A percentile compares a stretch with the other conserved stretches of the same genome.
Conservation (phyloP, 768 basidiomycete genomes). For the Kwoniella mangroviensis region DNA sequence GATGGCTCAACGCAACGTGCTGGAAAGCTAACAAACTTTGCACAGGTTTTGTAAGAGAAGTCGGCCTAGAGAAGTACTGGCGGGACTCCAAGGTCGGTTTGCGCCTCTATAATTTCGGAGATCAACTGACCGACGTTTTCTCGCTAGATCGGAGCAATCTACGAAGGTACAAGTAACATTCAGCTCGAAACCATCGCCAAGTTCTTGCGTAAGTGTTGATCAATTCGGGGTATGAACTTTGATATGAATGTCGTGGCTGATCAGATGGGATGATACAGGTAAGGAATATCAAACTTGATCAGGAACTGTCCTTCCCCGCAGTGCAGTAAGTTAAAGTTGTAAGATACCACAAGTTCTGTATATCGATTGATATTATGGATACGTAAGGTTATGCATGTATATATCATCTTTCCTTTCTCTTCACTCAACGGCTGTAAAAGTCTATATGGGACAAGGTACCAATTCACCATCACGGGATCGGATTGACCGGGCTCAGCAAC, state of each 20-base stretch:
- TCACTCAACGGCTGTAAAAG: too few species aligned
- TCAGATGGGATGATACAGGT: neutral
- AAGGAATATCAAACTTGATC: slow-evolving; percentile 28
- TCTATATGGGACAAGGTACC: too few species aligned
- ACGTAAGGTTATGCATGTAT: slow-evolving; percentile 7
- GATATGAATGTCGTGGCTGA: neutral
- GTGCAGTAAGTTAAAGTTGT: neutral
- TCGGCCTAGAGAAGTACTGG: slow-evolving; percentile 81
- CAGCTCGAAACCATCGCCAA: slow-evolving; percentile 95
- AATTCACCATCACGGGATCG: too few species aligned
- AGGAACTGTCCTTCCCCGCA: neutral
- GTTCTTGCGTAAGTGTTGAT: slow-evolving; percentile 64
- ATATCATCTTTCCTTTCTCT: neutral
- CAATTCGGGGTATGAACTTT: neutral
- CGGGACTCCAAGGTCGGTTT: slow-evolving; percentile 76
- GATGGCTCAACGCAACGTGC: neutral
- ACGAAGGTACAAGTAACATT: slow-evolving; percentile 87
- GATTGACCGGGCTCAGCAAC: too few species aligned
- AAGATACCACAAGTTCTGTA: neutral
- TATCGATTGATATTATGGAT: neutral
- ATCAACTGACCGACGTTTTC: too few species aligned
- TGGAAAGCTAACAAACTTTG: neutral
- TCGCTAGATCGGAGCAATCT: slow-evolving; percentile 56
- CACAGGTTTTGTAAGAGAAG: slow-evolving; percentile 65
- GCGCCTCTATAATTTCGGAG: too few species aligned